These are phyloP conservation scores for Moringa oleifera DNA, from an alignment of 345 rosid genomes.

Conservation along the genomic window DNA sequence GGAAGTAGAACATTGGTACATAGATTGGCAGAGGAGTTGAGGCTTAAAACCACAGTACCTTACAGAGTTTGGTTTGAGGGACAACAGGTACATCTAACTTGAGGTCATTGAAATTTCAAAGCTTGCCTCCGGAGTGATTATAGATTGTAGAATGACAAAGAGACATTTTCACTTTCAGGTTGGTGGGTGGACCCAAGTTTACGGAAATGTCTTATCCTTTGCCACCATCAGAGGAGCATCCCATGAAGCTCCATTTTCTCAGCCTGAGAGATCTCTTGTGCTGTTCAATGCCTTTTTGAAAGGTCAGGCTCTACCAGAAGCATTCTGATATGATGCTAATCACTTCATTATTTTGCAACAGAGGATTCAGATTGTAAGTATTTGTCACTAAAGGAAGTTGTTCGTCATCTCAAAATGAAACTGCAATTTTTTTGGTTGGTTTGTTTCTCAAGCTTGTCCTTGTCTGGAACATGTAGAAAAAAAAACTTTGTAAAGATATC, in stretches of 20 bases:
- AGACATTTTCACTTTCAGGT: constrained; percentile 39
- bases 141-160: too few relatives aligned
- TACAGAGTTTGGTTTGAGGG: constrained; percentile 92
- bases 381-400: constrained; percentile 16
- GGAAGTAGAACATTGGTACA: constrained; percentile 73
- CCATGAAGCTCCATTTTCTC: constrained; percentile 94
- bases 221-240: constrained; percentile 98
- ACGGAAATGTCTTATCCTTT: constrained; percentile 68
- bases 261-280: constrained; percentile 91
- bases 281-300: constrained; percentile 69
- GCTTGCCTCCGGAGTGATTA: not conserved
- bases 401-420: constrained; percentile 16
- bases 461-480: constrained; percentile 16
- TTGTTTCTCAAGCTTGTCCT: constrained; percentile 17
- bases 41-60: constrained; percentile 55
- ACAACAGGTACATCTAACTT: constrained; percentile 50
- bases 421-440: constrained; percentile 21
- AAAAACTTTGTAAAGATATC: constrained; percentile 19
- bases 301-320: constrained; percentile 61
- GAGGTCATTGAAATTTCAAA: constrained; percentile 1
- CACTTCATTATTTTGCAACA: constrained; percentile 1
- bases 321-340: constrained; percentile 44
- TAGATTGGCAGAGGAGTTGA: constrained; percentile 49
- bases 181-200: constrained; percentile 98
- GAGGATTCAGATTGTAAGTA: constrained; percentile 27